Base-by-base conservation (phyloP, 1,284 basidiomycete genomes). In the Neonothopanus nambi region DNA sequence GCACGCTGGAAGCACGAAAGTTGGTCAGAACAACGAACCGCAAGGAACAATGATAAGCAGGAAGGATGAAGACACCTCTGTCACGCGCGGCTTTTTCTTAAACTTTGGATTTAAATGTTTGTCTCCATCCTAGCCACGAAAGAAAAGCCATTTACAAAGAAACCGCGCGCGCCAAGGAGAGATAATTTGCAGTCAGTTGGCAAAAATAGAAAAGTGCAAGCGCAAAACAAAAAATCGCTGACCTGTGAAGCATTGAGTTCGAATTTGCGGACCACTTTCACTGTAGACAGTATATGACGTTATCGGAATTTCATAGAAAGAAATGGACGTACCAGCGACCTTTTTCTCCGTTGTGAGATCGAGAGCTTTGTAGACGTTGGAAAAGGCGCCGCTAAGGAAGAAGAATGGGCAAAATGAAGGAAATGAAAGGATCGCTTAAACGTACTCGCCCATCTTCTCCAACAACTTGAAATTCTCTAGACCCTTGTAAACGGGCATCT, bases 231-330 rank as follows among this genome's bases (percentile, higher is more conserved):
- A 65, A 61, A 9, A 38, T 55, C 43, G 79, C 93, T 87, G 71
- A 98, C 96, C 91, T 99, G 96, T 12, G 89, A 90, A 44, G 91
- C 85, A 69, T 92, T 98, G 56, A 98, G 78, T 67, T 99, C 97
- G 67, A 86, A 96, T 71, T 99, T 99, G 65, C 97, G 90, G 48
- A 99, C 97, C 48, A 96, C 91, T 74, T 98, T 98, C 78, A 98
- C 92, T 88, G 68, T 11, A 57, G 38, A 60, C 40, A 26, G 37
- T 47, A 50, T 30, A 46, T n/a, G 7, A 42, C 15, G n/a, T 7
- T 17, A 18, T n/a, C 20, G 8, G 15, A 37, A 9, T 43, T 49
- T 51, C 58, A 40, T 46, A 15, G 42, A 33, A 55, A 43, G 23
- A 26, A 53, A 52, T 51, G 38, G 7, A 71, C 76, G 57, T 66